Percentiles rank a stretch among this genome's conserved stretches.
phyloP scores from a whole-genome alignment of 352 stramenopile genomes.

The Phytophthora hibernalis region DNA sequence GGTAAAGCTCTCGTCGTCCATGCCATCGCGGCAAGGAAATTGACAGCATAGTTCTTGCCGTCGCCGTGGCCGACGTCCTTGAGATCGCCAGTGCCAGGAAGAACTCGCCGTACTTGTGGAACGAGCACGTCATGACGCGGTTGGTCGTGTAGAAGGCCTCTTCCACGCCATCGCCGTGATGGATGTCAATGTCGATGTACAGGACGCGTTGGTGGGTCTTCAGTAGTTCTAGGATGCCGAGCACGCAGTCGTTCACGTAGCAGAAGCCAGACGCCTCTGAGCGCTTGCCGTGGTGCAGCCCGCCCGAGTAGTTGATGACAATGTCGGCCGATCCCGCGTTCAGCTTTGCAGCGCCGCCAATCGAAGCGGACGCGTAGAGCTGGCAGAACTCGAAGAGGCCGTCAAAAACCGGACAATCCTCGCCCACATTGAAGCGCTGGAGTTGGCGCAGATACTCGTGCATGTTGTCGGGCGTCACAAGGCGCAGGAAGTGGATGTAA shows the following conservation, averaged over 20 bases:
- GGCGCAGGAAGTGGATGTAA: constrained; percentile 99
- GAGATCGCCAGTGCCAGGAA: constrained; percentile 96
- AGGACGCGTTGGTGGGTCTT: constrained; percentile 97
- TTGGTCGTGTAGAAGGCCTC: constrained; percentile 99
- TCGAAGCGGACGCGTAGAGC: constrained; percentile 97
- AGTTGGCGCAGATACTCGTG: constrained; percentile 94
- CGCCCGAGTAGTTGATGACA: constrained; percentile 99
- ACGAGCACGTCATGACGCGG: constrained; percentile 97
- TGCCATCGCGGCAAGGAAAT: constrained; percentile 98
- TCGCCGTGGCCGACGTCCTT: constrained; percentile 88
- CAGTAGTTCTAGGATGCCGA: constrained; percentile 98
- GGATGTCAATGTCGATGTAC: constrained; percentile 99
- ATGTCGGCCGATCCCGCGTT: constrained; percentile 97
- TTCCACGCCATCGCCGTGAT: constrained; percentile 99
- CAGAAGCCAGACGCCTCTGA: constrained; percentile 99
- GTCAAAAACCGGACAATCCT: constrained; percentile 99
- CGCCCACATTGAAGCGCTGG: constrained; percentile 98
- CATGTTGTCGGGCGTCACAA: constrained; percentile 99
- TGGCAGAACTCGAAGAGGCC: constrained; percentile 99
- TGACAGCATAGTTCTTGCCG: constrained; percentile 98
- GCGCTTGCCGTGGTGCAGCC: constrained; percentile 99
- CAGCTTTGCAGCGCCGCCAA: constrained; percentile 96
- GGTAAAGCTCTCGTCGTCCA: constrained; percentile 97
- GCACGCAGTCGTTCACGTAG: constrained; percentile 99
- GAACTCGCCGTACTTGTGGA: constrained; percentile 99